Evolutionary conservation across 1,284 basidiomycete genomes (phyloP).

Genomic region (Trametes hirsuta): DNA sequence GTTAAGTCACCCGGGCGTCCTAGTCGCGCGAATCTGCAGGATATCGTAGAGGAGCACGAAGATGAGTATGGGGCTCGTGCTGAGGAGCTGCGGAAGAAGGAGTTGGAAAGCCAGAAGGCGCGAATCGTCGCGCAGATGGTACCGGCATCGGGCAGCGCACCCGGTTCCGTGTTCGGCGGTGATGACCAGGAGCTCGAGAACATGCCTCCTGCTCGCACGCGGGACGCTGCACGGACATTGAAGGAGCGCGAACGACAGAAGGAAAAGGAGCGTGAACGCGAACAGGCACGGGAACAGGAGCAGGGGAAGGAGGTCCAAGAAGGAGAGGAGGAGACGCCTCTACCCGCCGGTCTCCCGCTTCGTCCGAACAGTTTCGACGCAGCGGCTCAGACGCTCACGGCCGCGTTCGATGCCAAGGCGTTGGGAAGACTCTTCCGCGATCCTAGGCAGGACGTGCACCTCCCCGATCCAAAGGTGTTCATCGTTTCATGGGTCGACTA

Average conservation of each 20-base stretch:
- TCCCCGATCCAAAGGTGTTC: slow-evolving; percentile 81
- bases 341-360: slow-evolving; percentile 16
- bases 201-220: slow-evolving; percentile 13
- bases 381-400: slow-evolving; percentile 64
- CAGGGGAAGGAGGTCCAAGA: slow-evolving; percentile 29
- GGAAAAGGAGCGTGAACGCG: slow-evolving; percentile 32
- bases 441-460: slow-evolving; percentile 53
- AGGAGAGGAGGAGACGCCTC: slow-evolving; percentile 26
- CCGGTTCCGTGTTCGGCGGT: slow-evolving; percentile 29
- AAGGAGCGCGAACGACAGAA: slow-evolving; percentile 19
- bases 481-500: slow-evolving; percentile 99
- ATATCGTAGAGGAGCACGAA: slow-evolving; percentile 55
- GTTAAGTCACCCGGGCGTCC: slow-evolving; percentile 39
- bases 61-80: slow-evolving; percentile 37
- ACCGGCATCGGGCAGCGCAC: slow-evolving; percentile 41
- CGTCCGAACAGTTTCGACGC: slow-evolving; percentile 66
- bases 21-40: slow-evolving; percentile 46
- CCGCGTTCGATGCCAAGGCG: slow-evolving; percentile 71
- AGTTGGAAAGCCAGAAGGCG: slow-evolving; percentile 85
- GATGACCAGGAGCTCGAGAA: slow-evolving; percentile 40
- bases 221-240: slow-evolving; percentile 15
- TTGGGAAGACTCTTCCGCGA: slow-evolving; percentile 64
- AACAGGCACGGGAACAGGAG: slow-evolving; percentile 27
- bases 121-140: slow-evolving; percentile 91
- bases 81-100: slow-evolving; percentile 62